These are phyloP conservation scores for Alternaria novae-zelandiae DNA, from an alignment of 2,329 filamentous ascomycete genomes.

Conservation along the genomic window DNA sequence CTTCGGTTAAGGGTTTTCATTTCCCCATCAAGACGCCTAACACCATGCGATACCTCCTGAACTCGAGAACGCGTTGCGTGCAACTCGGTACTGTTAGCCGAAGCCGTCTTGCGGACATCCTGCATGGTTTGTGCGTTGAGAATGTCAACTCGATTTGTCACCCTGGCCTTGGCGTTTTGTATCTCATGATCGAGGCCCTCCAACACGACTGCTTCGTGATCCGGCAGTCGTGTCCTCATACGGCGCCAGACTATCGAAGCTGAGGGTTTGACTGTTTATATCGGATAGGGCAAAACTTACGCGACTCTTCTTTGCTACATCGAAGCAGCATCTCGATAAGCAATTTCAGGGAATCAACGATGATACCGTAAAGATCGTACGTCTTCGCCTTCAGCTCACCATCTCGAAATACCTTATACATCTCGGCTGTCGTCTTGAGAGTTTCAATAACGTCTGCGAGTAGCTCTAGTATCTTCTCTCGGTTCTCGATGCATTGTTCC, in stretches of 20 bases:
- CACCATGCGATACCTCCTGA: background rate
- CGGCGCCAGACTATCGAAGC: background rate
- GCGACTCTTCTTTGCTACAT: accelerated
- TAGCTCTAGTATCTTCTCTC: background rate
- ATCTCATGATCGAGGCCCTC: background rate
- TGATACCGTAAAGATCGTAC: background rate
- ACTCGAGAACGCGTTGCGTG: background rate
- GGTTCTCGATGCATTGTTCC: background rate
- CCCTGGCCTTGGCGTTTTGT: background rate
- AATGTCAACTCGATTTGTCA: background rate
- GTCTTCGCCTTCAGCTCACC: background rate
- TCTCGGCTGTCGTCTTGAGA: background rate
- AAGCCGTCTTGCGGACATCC: background rate
- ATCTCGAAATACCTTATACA: background rate
- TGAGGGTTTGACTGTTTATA: background rate
- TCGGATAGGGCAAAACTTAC: background rate
- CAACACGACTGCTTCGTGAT: background rate
- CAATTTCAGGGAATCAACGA: background rate
- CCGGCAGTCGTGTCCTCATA: background rate
- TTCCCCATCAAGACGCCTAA: background rate
- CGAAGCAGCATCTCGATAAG: background rate
- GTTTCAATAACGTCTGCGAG: background rate
- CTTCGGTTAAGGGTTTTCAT: too few relatives aligned
- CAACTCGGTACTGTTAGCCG: background rate
- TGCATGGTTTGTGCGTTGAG: background rate